Percentiles rank a stretch among this genome's conserved stretches.
These are phyloP conservation scores for Amylostereum chailletii DNA, from an alignment of 1,284 basidiomycete species.

Conservation along the genomic window DNA sequence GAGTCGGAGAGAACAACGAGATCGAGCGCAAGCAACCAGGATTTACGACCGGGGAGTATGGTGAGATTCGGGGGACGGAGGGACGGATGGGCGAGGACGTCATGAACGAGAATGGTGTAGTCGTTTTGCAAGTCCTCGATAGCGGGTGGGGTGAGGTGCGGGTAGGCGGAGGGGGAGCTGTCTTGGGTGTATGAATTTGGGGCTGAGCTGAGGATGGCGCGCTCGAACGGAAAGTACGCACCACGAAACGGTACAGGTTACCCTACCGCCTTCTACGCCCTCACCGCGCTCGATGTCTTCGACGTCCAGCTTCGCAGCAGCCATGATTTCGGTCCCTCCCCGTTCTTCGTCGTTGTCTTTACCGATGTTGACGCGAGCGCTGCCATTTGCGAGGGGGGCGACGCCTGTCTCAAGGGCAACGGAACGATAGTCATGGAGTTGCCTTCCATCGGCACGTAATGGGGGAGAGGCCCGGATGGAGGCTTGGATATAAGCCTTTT, in stretches of 20 bases:
- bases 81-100: constrained; percentile 51
- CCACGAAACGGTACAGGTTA: constrained; percentile 68
- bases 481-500: constrained; percentile 63
- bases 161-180: constrained; percentile 74
- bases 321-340: constrained; percentile 62
- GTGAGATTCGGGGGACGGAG: constrained; percentile 52
- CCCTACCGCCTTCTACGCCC: constrained; percentile 45
- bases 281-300: constrained; percentile 39
- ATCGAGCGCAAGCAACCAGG: constrained; percentile 66
- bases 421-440: constrained; percentile 50
- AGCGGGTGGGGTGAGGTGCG: constrained; percentile 47
- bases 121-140: constrained; percentile 70
- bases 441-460: constrained; percentile 60
- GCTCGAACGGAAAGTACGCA: constrained; percentile 28
- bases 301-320: constrained; percentile 68
- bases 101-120: constrained; percentile 47
- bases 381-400: constrained; percentile 71
- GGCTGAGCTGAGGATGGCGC: not conserved
- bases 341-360: constrained; percentile 43
- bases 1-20: constrained; percentile 59
- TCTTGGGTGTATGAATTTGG: constrained; percentile 19
- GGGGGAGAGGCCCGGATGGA: constrained; percentile 49
- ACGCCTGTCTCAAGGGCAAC: constrained; percentile 70
- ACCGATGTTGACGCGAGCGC: constrained; percentile 63
- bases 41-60: constrained; percentile 55